phyloP scores from a whole-genome alignment of 75 land plant species.

The Pinus albicaulis region DNA sequence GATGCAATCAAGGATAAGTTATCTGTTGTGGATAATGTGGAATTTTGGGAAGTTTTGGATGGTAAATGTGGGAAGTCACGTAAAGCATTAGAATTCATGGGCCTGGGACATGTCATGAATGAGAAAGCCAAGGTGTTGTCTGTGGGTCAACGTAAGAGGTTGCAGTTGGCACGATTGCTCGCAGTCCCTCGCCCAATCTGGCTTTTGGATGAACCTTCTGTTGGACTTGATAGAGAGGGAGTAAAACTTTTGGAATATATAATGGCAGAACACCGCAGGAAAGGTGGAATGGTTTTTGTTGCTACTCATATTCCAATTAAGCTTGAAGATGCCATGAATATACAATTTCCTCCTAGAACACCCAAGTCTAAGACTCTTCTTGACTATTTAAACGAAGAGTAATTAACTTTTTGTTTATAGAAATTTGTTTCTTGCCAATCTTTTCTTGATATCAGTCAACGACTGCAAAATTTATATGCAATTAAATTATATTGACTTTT shows the following conservation, averaged over 20 bases:
- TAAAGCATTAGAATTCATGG: slow-evolving; percentile 60
- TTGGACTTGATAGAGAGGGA: slow-evolving; percentile 59
- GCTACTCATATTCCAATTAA: slow-evolving; percentile 75
- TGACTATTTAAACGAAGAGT: slow-evolving; percentile 6
- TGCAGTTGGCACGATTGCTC: slow-evolving; percentile 74
- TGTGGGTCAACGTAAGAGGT: slow-evolving; percentile 72
- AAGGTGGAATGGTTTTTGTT: slow-evolving; percentile 72
- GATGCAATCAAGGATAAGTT: slow-evolving; percentile 65
- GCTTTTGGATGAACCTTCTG: slow-evolving; percentile 69
- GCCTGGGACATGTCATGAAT: slow-evolving; percentile 56
- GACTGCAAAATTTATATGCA: too few relatives aligned
- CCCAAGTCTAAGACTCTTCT: slow-evolving; percentile 22
- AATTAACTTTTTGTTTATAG: too few relatives aligned
- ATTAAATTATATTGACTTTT: too few relatives aligned
- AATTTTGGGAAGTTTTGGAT: slow-evolving; percentile 63
- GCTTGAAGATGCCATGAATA: slow-evolving; percentile 50
- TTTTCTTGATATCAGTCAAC: too few relatives aligned
- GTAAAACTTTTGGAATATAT: slow-evolving; percentile 36
- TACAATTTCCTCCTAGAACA: slow-evolving; percentile 47
- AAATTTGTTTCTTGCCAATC: too few relatives aligned
- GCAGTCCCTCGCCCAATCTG: slow-evolving; percentile 76
- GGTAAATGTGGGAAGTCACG: slow-evolving; percentile 54
- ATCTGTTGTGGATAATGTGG: slow-evolving; percentile 61
- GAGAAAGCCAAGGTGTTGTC: slow-evolving; percentile 62
- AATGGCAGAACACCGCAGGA: slow-evolving; percentile 56